A percentile compares a stretch with the other conserved stretches of the same genome.
Conservation (phyloP, 805 yeast genomes). For the Wickerhamiella sergipiensis region DNA sequence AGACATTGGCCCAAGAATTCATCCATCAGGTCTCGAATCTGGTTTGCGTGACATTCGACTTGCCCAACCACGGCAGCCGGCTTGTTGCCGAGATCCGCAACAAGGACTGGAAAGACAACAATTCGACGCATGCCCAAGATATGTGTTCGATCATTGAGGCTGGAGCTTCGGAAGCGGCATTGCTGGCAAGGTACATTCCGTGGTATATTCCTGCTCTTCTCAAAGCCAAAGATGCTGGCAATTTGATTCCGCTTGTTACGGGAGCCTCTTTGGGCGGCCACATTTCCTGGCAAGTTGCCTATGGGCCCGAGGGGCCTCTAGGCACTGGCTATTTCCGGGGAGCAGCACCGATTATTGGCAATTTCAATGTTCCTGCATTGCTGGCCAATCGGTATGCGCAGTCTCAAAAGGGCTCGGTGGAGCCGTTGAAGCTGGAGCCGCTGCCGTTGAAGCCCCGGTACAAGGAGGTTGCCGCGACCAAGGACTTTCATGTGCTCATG, state of each 20-base stretch:
- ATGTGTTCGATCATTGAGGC: constrained; percentile 38
- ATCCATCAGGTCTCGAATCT: constrained; percentile 9
- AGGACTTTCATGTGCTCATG: constrained; percentile 18
- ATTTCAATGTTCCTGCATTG: constrained; percentile 33
- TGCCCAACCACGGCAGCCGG: constrained; percentile 44
- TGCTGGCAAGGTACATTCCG: constrained; percentile 35
- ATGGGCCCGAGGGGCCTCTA: constrained; percentile 28
- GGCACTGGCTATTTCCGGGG: constrained; percentile 15
- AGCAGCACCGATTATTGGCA: constrained; percentile 39
- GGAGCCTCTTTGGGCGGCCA: constrained; percentile 51
- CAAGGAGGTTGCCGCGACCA: constrained; percentile 1
- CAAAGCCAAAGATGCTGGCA: constrained; percentile 18
- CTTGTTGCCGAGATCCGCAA: constrained; percentile 26
- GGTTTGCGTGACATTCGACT: constrained; percentile 38
- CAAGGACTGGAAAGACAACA: constrained; percentile 35
- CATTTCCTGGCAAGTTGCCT: constrained; percentile 34
- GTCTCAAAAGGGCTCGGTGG: constrained; percentile 12
- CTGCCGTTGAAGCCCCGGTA: background rate
- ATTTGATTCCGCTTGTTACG: constrained; percentile 25
- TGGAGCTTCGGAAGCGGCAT: constrained; percentile 31
- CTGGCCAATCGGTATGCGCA: constrained; percentile 27
- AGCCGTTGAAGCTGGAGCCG: background rate
- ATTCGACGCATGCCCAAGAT: constrained; percentile 37
- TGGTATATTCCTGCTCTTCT: constrained; percentile 20
- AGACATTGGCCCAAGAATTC: constrained; percentile 25